These are phyloP conservation scores for Schizochytrium sp. DNA, from an alignment of 108 stramenopile species.

Conservation along the genomic window DNA sequence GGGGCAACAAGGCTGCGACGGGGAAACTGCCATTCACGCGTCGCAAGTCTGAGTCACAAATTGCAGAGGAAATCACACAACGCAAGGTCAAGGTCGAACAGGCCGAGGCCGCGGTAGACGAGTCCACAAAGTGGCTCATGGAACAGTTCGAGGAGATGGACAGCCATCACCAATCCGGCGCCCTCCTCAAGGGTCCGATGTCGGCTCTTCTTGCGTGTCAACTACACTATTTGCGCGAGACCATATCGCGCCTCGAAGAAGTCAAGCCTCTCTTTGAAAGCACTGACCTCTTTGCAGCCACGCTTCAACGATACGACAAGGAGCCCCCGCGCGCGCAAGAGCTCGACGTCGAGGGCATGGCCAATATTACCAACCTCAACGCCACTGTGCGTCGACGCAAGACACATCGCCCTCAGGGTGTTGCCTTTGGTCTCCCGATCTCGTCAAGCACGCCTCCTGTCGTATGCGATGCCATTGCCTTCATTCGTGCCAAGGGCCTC, in stretches of 20 bases:
- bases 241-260: background rate
- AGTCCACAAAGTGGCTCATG: background rate
- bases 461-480: background rate
- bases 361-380: background rate
- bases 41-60: background rate
- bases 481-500: background rate
- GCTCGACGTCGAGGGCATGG: slow-evolving; percentile 6
- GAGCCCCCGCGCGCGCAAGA: background rate
- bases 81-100: background rate
- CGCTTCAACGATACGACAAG: background rate
- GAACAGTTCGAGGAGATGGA: slow-evolving; percentile 7
- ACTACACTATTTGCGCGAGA: background rate
- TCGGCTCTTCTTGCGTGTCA: slow-evolving; percentile 6
- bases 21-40: background rate
- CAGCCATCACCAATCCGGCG: background rate
- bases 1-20: background rate
- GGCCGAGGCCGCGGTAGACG: background rate
- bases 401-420: background rate
- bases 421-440: background rate
- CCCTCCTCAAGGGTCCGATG: background rate
- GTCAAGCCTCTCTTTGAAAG: slow-evolving; percentile 5
- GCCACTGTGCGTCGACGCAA: background rate
- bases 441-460: background rate
- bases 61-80: background rate
- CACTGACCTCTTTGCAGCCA: background rate